Evolutionary conservation across 495 filamentous ascomycete genomes (phyloP).

Genomic region (Hypoxylon subgilvum): DNA sequence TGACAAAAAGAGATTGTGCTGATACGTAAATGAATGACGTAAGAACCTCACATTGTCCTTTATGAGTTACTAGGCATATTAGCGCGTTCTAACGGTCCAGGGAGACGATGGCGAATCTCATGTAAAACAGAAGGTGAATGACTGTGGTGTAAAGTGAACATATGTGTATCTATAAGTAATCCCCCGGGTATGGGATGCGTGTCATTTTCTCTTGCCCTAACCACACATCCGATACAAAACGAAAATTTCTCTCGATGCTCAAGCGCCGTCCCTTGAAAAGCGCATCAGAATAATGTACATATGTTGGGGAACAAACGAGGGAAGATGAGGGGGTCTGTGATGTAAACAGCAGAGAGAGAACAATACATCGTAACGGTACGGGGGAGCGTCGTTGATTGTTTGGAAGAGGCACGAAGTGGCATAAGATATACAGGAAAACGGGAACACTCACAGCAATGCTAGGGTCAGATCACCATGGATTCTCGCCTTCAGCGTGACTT

Average conservation of each 20-base stretch:
- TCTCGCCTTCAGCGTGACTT: constrained; percentile 90
- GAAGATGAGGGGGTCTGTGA: constrained; percentile 22
- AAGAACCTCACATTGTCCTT: constrained; percentile 23
- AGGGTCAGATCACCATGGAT: constrained; percentile 89
- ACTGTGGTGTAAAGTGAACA: constrained; percentile 1
- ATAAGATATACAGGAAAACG: constrained; percentile 6
- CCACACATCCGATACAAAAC: background rate
- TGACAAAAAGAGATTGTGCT: background rate
- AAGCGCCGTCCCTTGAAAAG: constrained; percentile 32
- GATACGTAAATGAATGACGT: background rate
- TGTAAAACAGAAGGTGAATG: constrained; percentile 3
- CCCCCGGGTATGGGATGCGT: constrained; percentile 3
- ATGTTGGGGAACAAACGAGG: background rate
- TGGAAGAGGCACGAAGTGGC: background rate
- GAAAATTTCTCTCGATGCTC: constrained; percentile 8
- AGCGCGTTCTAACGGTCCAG: constrained; percentile 20
- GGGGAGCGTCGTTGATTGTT: background rate
- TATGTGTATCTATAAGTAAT: background rate
- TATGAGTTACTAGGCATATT: constrained; percentile 29
- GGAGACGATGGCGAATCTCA: background rate
- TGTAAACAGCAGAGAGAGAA: constrained; percentile 17
- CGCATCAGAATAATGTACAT: constrained; percentile 27
- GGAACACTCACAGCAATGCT: constrained; percentile 73
- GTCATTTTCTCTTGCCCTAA: background rate
- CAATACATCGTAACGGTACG: constrained; percentile 16